Evolutionary conservation across 2,329 filamentous ascomycete species (phyloP).

Genomic region (Cladobotryum mycophilum): DNA sequence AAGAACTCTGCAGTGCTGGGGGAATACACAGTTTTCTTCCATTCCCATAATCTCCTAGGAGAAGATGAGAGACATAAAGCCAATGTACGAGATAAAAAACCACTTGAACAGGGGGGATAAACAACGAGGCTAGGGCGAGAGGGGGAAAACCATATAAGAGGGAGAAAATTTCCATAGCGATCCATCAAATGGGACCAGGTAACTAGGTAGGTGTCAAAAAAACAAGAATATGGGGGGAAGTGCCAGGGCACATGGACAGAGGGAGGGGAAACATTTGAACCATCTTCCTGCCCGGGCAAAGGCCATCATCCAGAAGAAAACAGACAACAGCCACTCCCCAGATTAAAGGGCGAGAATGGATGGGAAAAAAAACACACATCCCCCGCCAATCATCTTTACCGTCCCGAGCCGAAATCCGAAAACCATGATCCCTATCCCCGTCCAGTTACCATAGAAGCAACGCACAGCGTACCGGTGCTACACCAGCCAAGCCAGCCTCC

Average conservation of each 20-base stretch:
- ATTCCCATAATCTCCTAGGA: constrained; percentile 7
- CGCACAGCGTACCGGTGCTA: constrained; percentile 28
- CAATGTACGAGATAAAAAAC: constrained; percentile 10
- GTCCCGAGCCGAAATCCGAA: constrained; percentile 18
- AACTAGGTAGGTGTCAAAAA: constrained; percentile 13
- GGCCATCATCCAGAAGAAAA: constrained; percentile 16
- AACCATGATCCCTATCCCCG: constrained; percentile 31
- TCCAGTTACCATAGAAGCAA: constrained; percentile 26
- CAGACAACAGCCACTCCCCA: constrained; percentile 17
- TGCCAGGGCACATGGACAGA: constrained; percentile 7
- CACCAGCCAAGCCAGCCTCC: constrained; percentile 30
- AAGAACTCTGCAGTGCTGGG: constrained; percentile 1
- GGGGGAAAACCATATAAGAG: constrained; percentile 17
- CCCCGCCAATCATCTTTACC: constrained; percentile 8
- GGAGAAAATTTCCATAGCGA: constrained; percentile 26
- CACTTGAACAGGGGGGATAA: constrained; percentile 10
- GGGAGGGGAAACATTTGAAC: neutral
- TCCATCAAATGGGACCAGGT: constrained; percentile 17
- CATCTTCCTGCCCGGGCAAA: constrained; percentile 5
- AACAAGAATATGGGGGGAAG: constrained; percentile 6
- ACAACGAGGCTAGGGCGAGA: constrained; percentile 16
- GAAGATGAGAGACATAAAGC: constrained; percentile 1
- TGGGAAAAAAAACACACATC: constrained; percentile 4
- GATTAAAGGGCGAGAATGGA: constrained; percentile 4
- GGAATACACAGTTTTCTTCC: constrained; percentile 7